Evolutionary conservation across 352 stramenopile genomes (phyloP).

Genomic region (Phytophthora tubulina): DNA sequence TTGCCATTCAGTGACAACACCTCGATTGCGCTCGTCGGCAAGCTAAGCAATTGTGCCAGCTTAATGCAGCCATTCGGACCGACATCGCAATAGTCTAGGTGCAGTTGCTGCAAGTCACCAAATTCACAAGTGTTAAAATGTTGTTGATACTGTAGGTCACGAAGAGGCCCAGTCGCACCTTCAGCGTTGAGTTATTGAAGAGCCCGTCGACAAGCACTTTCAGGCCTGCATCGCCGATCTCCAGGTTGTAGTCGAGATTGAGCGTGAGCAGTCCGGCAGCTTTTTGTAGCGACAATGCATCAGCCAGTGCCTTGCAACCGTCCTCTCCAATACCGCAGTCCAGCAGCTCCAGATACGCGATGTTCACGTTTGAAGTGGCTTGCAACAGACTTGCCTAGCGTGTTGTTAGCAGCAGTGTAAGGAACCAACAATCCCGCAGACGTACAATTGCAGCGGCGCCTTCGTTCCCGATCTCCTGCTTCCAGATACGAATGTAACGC

Average conservation of each 20-base stretch:
- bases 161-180: slow-evolving; percentile 38
- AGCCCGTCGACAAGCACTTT: slow-evolving; percentile 68
- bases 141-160: background rate
- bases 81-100: slow-evolving; percentile 80
- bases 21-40: slow-evolving; percentile 60
- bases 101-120: slow-evolving; percentile 58
- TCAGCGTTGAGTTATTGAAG: slow-evolving; percentile 74
- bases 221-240: slow-evolving; percentile 66
- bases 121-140: background rate
- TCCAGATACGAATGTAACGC: slow-evolving; percentile 84
- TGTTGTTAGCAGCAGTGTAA: background rate
- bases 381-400: slow-evolving; percentile 57
- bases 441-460: slow-evolving; percentile 73
- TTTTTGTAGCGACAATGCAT: slow-evolving; percentile 61
- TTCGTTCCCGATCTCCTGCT: slow-evolving; percentile 82
- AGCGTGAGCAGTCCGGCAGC: slow-evolving; percentile 73
- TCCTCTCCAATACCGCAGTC: slow-evolving; percentile 77
- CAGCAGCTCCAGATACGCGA: slow-evolving; percentile 82
- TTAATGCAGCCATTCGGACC: slow-evolving; percentile 61
- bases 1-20: slow-evolving; percentile 80
- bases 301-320: slow-evolving; percentile 65
- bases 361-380: slow-evolving; percentile 60
- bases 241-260: slow-evolving; percentile 80
- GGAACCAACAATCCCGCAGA: background rate
- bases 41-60: slow-evolving; percentile 74